Base-by-base conservation (phyloP, 1,139 yeast genomes). In the Taphrina flavorubra region DNA sequence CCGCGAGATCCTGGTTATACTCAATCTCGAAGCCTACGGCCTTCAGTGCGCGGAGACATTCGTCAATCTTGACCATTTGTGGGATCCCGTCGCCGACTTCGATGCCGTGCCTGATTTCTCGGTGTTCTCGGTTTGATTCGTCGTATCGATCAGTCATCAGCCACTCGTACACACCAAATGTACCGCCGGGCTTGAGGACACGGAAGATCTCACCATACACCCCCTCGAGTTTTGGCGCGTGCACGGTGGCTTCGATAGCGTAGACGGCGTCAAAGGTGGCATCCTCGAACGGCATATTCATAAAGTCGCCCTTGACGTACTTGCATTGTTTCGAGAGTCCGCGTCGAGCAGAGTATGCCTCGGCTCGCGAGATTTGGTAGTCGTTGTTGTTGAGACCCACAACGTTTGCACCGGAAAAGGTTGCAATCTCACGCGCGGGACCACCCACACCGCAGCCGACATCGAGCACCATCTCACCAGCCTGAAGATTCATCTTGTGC, bases 381-480 rank as follows among this genome's bases (percentile, higher is more conserved):
- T 94, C 99, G 78, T 94, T 95, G 83, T 94, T 94, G 83, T 94
- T 94, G 76, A 94, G 85, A 64, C 99, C 99, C 74, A 89, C 90
- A 78, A 94, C 84, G 75, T 86, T 81, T 80, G 94, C 89, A 75
- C 89, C 92, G 69, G 98, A 88, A 82, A 94, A 94, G 78, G 97
- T 86, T 72, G 89, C 84, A 77, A 94, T 94, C 81, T 94, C 97
- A 80, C 97, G 88, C 47, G 97, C 98, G 75, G 99, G 99, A 55
- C 99, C 99, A 78, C 99, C 99, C 75, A 94, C 97, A 84, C 99
- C 99, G 82, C 99, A 95, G 65, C 99, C 99, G 71, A 94, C 99
- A 79, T 95, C 99, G 76, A 94, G 85, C 37, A 95, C 99, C 77
- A 86, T 87, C 92, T 89, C 90, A 75, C 86, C 85, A 75, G 87